phyloP scores from a whole-genome alignment of 768 basidiomycete genomes.

The Podaxis pistillaris region DNA sequence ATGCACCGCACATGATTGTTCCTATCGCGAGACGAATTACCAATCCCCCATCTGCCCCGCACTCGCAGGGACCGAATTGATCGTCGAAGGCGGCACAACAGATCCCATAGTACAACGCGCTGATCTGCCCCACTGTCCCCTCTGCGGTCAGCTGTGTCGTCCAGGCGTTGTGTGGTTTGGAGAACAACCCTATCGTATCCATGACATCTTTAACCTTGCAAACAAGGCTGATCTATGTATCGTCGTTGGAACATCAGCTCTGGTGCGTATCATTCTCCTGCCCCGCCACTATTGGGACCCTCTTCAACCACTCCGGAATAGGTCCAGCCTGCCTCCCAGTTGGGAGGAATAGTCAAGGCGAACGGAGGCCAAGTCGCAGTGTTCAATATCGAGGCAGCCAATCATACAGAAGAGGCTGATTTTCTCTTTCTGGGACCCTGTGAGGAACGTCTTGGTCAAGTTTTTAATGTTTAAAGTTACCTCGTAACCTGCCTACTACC shows the following conservation, averaged over 20 bases:
- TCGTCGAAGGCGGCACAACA: slow-evolving; percentile 31
- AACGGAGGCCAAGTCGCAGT: slow-evolving; percentile 40
- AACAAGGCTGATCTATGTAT: slow-evolving; percentile 48
- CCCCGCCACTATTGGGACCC: not conserved
- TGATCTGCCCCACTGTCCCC: slow-evolving; percentile 42
- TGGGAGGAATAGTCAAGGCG: slow-evolving; percentile 30
- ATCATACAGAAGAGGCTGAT: slow-evolving; percentile 41
- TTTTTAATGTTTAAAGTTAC: too few relatives aligned
- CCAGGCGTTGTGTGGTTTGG: slow-evolving; percentile 64
- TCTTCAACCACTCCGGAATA: slow-evolving; percentile 15
- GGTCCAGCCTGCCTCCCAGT: slow-evolving; percentile 45
- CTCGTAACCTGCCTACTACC: too few relatives aligned
- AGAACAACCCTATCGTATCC: slow-evolving; percentile 38
- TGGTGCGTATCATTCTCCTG: slow-evolving; percentile 15
- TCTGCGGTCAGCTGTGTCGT: slow-evolving; percentile 41
- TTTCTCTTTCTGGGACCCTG: slow-evolving; percentile 52
- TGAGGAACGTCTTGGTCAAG: slow-evolving; percentile 22
- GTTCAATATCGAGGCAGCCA: slow-evolving; percentile 35
- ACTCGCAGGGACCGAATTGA: slow-evolving; percentile 41
- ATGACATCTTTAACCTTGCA: slow-evolving; percentile 39
- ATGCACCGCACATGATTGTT: slow-evolving; percentile 46
- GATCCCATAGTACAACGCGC: slow-evolving; percentile 37
- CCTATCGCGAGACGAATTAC: slow-evolving; percentile 36
- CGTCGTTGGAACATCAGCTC: slow-evolving; percentile 57
- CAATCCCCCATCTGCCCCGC: slow-evolving; percentile 44